Conservation (phyloP, 306 rosid species). For the Lathyrus aphaca region DNA sequence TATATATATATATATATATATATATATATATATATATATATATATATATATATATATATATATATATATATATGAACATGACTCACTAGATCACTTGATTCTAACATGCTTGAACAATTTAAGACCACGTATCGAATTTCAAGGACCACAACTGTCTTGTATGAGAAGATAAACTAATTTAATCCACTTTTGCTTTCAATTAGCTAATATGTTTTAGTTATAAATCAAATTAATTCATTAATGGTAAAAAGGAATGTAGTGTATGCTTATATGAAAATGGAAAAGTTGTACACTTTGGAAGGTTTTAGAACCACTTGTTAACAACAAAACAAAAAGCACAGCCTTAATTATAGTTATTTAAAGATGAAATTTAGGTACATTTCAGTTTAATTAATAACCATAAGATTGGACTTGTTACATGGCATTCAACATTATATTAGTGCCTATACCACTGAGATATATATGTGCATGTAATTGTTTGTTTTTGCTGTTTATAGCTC, state of each 20-base stretch:
- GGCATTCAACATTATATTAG: not conserved
- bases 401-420: conserved; percentile 1
- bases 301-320: conserved; percentile 2
- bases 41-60: too few species aligned
- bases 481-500: not conserved
- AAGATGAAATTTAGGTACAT: conserved; percentile 27
- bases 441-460: conserved; percentile 31
- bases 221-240: not conserved
- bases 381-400: not conserved
- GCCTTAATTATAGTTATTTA: not conserved
- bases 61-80: too few species aligned
- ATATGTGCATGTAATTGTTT: not conserved
- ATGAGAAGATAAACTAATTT: too few species aligned
- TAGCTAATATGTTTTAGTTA: not conserved
- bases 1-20: too few species aligned
- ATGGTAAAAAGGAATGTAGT: not conserved
- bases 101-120: not conserved
- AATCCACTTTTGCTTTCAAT: not conserved
- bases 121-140: not conserved
- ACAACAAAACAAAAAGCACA: not conserved
- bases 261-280: not conserved
- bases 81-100: conserved; percentile 15
- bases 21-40: too few species aligned
- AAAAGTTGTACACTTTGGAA: not conserved
- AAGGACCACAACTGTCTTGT: not conserved